phyloP scores from a whole-genome alignment of 192 early-diverging fungal species.

The Coemansia umbellata region DNA sequence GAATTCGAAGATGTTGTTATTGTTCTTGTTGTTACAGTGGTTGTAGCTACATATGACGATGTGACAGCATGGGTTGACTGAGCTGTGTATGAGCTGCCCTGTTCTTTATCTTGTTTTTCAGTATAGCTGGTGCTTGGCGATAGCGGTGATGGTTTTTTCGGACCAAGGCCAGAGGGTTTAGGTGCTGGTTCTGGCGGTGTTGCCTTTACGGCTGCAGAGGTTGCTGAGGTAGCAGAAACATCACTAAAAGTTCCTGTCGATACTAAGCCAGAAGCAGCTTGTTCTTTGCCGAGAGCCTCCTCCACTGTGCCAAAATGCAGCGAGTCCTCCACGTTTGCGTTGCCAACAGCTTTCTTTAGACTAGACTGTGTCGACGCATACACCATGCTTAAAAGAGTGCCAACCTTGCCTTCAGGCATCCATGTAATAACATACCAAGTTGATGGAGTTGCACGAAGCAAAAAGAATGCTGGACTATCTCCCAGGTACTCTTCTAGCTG shows the following conservation, averaged over 20 bases:
- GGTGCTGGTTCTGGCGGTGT: conserved; percentile 20
- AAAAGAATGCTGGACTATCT: conserved; percentile 29
- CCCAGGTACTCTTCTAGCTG: conserved; percentile 33
- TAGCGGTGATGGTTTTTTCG: not conserved
- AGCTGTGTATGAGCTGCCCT: not conserved
- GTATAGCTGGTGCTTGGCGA: not conserved
- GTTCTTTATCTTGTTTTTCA: not conserved
- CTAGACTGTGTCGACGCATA: conserved; percentile 48
- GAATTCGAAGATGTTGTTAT: not conserved
- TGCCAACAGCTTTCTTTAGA: conserved; percentile 46
- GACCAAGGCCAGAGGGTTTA: conserved; percentile 21
- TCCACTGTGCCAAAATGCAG: conserved; percentile 43
- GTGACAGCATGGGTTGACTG: not conserved
- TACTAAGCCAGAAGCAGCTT: not conserved
- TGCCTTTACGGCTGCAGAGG: not conserved
- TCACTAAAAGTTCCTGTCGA: not conserved
- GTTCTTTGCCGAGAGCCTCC: conserved; percentile 25
- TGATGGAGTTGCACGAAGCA: conserved; percentile 28
- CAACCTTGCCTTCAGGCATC: conserved; percentile 52
- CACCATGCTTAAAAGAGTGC: conserved; percentile 49
- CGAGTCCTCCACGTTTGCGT: conserved; percentile 16
- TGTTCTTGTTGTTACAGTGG: not conserved
- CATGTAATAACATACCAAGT: conserved; percentile 51
- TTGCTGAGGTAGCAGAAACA: not conserved
- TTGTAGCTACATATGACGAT: not conserved